A percentile compares a stretch with the other conserved stretches of the same genome.
phyloP scores from a whole-genome alignment of 2,329 filamentous ascomycete genomes.

The Alternaria ethzedia region DNA sequence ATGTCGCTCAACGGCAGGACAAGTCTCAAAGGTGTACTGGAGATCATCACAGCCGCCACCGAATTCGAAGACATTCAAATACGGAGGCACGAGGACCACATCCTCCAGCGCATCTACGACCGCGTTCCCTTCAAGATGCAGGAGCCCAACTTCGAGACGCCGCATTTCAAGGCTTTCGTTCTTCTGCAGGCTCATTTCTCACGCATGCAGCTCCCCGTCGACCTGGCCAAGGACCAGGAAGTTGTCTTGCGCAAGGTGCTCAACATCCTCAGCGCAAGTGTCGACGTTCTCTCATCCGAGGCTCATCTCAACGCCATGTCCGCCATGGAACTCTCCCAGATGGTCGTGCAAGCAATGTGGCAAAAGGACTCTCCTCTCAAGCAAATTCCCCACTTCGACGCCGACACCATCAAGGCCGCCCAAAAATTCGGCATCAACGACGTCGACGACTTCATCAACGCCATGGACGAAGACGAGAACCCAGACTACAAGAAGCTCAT shows the following conservation, averaged over 20 bases:
- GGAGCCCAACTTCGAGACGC: constrained; percentile 84
- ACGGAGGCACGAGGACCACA: constrained; percentile 85
- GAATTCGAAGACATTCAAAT: constrained; percentile 97
- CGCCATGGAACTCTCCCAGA: constrained; percentile 99
- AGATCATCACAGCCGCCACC: constrained; percentile 95
- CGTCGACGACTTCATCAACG: constrained; percentile 97
- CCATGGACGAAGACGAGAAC: constrained; percentile 96
- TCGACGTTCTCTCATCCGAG: constrained; percentile 94
- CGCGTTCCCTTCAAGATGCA: constrained; percentile 95
- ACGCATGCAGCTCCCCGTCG: constrained; percentile 93
- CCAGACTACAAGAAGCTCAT: constrained; percentile 78
- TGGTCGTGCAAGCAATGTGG: constrained; percentile 99
- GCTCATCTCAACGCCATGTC: constrained; percentile 97
- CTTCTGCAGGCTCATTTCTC: constrained; percentile 97
- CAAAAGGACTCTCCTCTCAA: constrained; percentile 95
- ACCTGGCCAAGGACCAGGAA: constrained; percentile 95
- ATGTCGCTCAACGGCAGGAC: constrained; percentile 86
- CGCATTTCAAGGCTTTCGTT: constrained; percentile 98
- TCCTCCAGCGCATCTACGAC: constrained; percentile 92
- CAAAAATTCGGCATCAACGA: constrained; percentile 86
- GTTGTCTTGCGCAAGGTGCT: constrained; percentile 83
- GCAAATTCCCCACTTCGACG: constrained; percentile 94
- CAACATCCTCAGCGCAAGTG: constrained; percentile 86
- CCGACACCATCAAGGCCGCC: constrained; percentile 81
- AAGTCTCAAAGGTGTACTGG: constrained; percentile 94